Evolutionary conservation across 2,329 filamentous ascomycete genomes (phyloP).

Genomic region (Penicillium corylophilum): DNA sequence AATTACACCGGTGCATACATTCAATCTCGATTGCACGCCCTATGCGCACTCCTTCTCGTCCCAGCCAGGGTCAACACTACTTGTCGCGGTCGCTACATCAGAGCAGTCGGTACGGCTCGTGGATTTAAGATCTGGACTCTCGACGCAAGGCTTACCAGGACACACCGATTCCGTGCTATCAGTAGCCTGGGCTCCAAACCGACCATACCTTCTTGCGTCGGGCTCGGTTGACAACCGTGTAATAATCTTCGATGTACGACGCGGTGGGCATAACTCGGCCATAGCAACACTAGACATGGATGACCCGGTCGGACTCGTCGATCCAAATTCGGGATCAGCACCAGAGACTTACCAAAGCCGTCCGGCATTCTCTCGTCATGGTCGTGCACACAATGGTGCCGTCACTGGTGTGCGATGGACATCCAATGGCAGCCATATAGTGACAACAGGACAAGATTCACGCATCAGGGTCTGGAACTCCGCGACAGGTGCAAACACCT

Average conservation of each 20-base stretch:
- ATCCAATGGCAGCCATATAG: slow-evolving; percentile 70
- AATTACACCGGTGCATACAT: slow-evolving; percentile 48
- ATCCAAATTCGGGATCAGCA: slow-evolving; percentile 33
- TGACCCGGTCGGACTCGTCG: slow-evolving; percentile 68
- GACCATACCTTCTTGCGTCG: slow-evolving; percentile 77
- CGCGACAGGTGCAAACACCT: slow-evolving; percentile 75
- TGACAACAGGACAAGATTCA: slow-evolving; percentile 80
- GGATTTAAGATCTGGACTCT: slow-evolving; percentile 78
- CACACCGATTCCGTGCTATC: slow-evolving; percentile 67
- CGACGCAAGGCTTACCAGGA: slow-evolving; percentile 68
- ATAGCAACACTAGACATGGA: slow-evolving; percentile 81
- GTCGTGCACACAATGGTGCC: slow-evolving; percentile 71
- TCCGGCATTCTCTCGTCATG: slow-evolving; percentile 46
- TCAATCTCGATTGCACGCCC: slow-evolving; percentile 47
- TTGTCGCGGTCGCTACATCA: slow-evolving; percentile 86
- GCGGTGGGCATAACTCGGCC: slow-evolving; percentile 64
- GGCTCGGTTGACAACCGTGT: slow-evolving; percentile 82
- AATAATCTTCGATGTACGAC: slow-evolving; percentile 82
- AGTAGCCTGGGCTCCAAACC: slow-evolving; percentile 76
- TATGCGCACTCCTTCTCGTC: slow-evolving; percentile 69
- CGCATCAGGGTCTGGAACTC: slow-evolving; percentile 86
- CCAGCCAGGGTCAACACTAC: slow-evolving; percentile 64
- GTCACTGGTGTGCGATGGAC: slow-evolving; percentile 88
- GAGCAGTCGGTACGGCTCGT: slow-evolving; percentile 80
- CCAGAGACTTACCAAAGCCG: slow-evolving; percentile 30